phyloP scores from a whole-genome alignment of 2,329 filamentous ascomycete genomes.

The Fusarium marasasianum region DNA sequence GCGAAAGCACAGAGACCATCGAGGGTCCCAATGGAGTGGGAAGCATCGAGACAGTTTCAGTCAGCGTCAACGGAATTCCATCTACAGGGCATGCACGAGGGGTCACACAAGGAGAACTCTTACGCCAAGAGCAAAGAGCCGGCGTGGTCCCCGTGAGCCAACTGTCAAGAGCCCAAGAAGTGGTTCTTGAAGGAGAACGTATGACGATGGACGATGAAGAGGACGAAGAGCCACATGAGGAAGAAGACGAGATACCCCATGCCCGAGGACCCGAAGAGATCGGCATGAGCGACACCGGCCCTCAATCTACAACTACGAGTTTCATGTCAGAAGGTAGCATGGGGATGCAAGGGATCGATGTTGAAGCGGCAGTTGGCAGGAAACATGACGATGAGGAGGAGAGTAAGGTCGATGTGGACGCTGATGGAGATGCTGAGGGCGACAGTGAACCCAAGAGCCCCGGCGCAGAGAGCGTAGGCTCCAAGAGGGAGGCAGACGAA shows the following conservation, averaged over 20 bases:
- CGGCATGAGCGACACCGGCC: conserved; percentile 86
- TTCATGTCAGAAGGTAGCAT: conserved; percentile 53
- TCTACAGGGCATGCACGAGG: conserved; percentile 62
- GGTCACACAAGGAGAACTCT: conserved; percentile 83
- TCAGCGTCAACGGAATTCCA: conserved; percentile 75
- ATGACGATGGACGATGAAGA: conserved; percentile 42
- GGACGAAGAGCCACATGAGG: conserved; percentile 51
- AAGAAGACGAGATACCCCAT: conserved; percentile 74
- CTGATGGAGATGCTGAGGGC: conserved; percentile 35
- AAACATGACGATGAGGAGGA: conserved; percentile 50
- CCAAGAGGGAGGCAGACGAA: conserved; percentile 66
- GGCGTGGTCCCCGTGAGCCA: conserved; percentile 78
- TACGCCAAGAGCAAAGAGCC: conserved; percentile 86
- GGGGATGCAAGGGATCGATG: conserved; percentile 65
- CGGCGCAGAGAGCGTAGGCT: conserved; percentile 48
- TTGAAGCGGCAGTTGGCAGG: conserved; percentile 69
- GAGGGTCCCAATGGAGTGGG: conserved; percentile 83
- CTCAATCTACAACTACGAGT: conserved; percentile 63
- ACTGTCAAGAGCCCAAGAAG: conserved; percentile 56
- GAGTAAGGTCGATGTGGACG: conserved; percentile 23
- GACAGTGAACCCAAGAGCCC: conserved; percentile 45
- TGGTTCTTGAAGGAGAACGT: conserved; percentile 41
- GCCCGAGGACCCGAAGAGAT: conserved; percentile 86
- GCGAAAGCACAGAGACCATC: conserved; percentile 81
- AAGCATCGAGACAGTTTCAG: conserved; percentile 81